Percentiles rank a stretch among this genome's conserved stretches.
Evolutionary conservation across 257 asterid genomes (phyloP).

Genomic region (Primulina tabacum): DNA sequence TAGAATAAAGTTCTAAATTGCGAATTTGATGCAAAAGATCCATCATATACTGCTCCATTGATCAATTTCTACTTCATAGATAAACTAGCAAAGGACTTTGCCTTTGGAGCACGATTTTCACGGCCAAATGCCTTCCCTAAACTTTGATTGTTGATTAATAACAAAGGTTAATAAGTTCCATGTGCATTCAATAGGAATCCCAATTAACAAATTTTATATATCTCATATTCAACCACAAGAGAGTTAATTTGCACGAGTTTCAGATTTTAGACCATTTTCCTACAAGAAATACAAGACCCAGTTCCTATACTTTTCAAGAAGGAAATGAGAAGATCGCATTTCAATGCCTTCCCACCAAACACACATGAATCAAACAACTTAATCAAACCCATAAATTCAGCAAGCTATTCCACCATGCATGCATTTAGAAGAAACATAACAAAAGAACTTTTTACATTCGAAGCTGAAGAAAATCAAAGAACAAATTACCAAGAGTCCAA

Average conservation of each 20-base stretch:
- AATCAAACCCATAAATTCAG: background rate
- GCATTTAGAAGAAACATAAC: background rate
- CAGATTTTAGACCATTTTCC: background rate
- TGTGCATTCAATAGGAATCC: background rate
- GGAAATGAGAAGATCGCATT: background rate
- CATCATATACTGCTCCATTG: background rate
- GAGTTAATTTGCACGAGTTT: background rate
- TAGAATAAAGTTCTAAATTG: background rate
- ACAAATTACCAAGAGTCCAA: conserved; percentile 85
- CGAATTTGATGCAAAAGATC: background rate
- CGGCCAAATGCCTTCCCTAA: no score
- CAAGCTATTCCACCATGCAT: background rate
- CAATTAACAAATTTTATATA: no score
- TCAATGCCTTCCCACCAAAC: background rate
- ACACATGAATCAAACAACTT: background rate
- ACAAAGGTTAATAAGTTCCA: background rate
- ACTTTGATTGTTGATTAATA: background rate
- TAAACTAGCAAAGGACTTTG: no score
- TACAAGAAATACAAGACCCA: background rate
- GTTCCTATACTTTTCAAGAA: background rate
- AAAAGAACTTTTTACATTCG: background rate
- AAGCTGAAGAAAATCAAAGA: background rate
- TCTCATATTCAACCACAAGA: background rate
- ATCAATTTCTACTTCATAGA: background rate
- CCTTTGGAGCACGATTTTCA: background rate